phyloP scores from a whole-genome alignment of 768 basidiomycete genomes.

The Boletus sp. region DNA sequence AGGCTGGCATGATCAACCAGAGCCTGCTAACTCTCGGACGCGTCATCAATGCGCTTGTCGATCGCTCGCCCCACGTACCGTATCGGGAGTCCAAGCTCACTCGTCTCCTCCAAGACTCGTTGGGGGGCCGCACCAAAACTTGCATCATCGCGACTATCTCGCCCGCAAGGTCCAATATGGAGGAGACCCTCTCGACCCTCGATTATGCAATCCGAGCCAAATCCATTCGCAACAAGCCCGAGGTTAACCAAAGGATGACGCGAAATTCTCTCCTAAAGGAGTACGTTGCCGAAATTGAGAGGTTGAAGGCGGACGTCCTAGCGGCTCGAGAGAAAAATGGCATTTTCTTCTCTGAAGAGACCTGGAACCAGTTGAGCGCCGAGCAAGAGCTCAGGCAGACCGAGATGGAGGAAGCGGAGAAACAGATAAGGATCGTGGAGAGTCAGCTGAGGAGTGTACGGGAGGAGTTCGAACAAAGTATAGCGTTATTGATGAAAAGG shows the following conservation, averaged over 20 bases:
- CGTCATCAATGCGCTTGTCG: constrained; percentile 95
- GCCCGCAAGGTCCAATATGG: constrained; percentile 89
- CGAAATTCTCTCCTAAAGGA: constrained; percentile 90
- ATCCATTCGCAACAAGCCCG: constrained; percentile 92
- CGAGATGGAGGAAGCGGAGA: constrained; percentile 78
- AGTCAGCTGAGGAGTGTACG: constrained; percentile 73
- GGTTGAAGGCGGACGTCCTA: constrained; percentile 83
- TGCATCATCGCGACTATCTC: constrained; percentile 97
- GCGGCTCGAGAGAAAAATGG: constrained; percentile 97
- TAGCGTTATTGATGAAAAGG: constrained; percentile 66
- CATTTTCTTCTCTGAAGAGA: constrained; percentile 88
- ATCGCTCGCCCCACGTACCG: constrained; percentile 87
- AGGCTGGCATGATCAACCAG: constrained; percentile 99
- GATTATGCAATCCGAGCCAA: constrained; percentile 96
- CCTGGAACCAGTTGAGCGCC: constrained; percentile 76
- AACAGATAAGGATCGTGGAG: constrained; percentile 80
- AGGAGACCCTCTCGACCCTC: constrained; percentile 95
- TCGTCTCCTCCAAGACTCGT: constrained; percentile 95
- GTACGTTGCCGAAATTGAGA: constrained; percentile 90
- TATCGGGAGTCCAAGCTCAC: constrained; percentile 98
- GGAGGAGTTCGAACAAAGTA: constrained; percentile 91
- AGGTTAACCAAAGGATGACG: constrained; percentile 92
- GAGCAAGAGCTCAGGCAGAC: constrained; percentile 77
- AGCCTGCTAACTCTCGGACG: constrained; percentile 94
- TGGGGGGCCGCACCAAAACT: constrained; percentile 95